Conservation (phyloP, 805 yeast genomes). For the Barnettozyma siamensis region DNA sequence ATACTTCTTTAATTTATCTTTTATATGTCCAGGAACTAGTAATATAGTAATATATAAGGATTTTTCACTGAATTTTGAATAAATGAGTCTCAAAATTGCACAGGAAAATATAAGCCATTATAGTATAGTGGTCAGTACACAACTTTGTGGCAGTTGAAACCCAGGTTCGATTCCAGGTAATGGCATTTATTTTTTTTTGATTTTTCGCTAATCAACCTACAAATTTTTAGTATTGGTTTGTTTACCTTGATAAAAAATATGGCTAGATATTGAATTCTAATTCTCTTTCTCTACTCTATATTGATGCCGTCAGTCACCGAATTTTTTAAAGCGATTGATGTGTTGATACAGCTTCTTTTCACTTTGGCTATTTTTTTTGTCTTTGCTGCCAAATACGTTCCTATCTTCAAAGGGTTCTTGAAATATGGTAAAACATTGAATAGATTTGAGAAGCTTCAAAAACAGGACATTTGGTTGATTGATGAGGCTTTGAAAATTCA, state of each 20-base stretch:
- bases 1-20: too few relatives aligned
- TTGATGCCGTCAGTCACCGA: background rate
- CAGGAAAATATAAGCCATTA: constrained; percentile 3
- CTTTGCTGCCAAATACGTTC: constrained; percentile 28
- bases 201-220: too few relatives aligned
- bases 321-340: background rate
- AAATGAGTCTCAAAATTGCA: too few relatives aligned
- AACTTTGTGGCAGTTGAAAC: constrained; percentile 70
- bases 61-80: too few relatives aligned
- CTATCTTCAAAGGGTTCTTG: constrained; percentile 31
- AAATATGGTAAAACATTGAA: constrained; percentile 40
- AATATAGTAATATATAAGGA: too few relatives aligned
- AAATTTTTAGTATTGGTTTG: too few relatives aligned
- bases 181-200: constrained; percentile 40
- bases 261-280: too few relatives aligned
- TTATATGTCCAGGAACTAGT: too few relatives aligned
- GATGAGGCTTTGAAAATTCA: constrained; percentile 28
- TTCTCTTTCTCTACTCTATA: background rate
- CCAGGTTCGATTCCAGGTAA: constrained; percentile 71
- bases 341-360: constrained; percentile 1
- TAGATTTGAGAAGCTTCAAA: background rate
- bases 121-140: constrained; percentile 68
- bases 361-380: constrained; percentile 16
- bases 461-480: background rate
- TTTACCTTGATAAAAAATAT: too few relatives aligned